These are phyloP conservation scores for Trichaptum fuscoviolaceum DNA, from an alignment of 768 basidiomycete species.

Conservation along the genomic window DNA sequence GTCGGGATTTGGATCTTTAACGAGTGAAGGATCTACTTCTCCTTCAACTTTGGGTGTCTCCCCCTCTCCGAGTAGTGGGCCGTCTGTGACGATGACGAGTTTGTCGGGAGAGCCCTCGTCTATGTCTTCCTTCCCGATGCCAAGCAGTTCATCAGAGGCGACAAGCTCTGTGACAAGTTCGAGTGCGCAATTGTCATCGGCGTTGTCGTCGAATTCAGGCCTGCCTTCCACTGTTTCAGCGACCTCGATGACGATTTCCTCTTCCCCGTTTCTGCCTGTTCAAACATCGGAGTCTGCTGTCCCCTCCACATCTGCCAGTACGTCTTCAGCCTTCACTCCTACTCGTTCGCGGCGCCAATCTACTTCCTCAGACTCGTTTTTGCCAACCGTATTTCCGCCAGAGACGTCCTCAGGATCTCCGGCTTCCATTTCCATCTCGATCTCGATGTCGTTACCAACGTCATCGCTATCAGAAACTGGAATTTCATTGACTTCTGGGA, in stretches of 20 bases:
- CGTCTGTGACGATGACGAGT: not conserved
- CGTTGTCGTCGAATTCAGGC: not conserved
- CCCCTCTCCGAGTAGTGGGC: not conserved
- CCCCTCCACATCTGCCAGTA: not conserved
- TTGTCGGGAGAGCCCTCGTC: not conserved
- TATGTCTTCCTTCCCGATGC: not conserved
- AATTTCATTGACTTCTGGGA: not conserved
- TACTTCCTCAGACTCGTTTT: not conserved
- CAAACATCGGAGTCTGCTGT: not conserved
- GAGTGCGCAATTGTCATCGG: not conserved
- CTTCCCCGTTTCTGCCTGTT: not conserved
- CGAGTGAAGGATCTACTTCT: not conserved
- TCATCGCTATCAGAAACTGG: not conserved
- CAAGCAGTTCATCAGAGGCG: not conserved
- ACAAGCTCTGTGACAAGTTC: not conserved
- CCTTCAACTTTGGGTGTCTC: not conserved
- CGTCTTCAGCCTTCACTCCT: not conserved
- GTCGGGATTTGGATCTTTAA: too few species aligned
- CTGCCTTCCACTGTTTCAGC: not conserved
- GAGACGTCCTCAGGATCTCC: not conserved
- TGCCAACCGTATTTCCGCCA: not conserved
- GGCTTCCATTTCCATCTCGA: not conserved
- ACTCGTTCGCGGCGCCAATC: not conserved
- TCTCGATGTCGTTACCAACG: not conserved
- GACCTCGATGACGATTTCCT: not conserved